Evolutionary conservation across 495 filamentous ascomycete genomes (phyloP), one percentile per base, ranked within the genome.

Genomic region (Penicillium taxi): DNA sequence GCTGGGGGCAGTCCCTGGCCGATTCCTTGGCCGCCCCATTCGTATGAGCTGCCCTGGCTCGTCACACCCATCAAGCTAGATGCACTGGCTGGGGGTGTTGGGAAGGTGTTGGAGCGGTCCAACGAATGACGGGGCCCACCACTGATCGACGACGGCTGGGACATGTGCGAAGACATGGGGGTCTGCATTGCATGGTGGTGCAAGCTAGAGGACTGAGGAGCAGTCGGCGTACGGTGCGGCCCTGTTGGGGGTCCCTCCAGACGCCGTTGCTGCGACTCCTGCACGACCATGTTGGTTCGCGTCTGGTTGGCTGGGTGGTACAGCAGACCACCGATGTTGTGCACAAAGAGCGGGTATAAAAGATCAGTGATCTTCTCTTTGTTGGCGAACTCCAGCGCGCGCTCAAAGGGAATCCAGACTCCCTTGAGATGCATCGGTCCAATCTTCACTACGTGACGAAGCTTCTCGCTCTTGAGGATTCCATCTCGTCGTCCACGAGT

Each of bases 381-480:
- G 67, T 98, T 98, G 25, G 91, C 93, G 54, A 98, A 98, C 47
- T 98, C 91, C 26, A 98, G 66, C 2, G 91, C 91, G 35, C 93
- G 78, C 41, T 96, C 93, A 48, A 93, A 98, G 6, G 91, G 91
- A 54, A 98, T 98, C 91, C 91, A 98, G 39, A 98, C 91, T 51
- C 91, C 91, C 63, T 98, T 98, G 17, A 98, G 66, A 55, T 98
- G 91, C 91, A 98, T 98, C 3, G 91, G 91, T 0, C 91, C 91
- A 51, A 98, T 98, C 63, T 98, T 98, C 35, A 98, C 91, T 9
- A 98, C 91, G 64, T 96, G 88, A 17, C 91, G 77, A 22, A 87
- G 75, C 60, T 96, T 96, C 56, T 98, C 91, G 60, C 91, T 96
- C 67, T 98, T 98, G 29, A 98, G 64, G 42, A 98, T 98, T 28